Base-by-base conservation (phyloP, 306 rosid species). In the Ormosia emarginata region DNA sequence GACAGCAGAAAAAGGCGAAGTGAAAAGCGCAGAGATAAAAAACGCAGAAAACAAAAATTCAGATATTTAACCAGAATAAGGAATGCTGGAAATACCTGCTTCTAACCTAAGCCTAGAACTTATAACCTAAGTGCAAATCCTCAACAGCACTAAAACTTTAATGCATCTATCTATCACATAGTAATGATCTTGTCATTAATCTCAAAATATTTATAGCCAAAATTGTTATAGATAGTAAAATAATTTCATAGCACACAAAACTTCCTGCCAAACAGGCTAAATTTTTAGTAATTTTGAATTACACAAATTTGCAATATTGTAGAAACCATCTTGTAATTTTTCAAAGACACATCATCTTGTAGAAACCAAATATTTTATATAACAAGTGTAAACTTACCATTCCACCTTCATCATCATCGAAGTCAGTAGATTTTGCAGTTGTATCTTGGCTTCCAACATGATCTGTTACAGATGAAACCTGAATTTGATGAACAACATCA, bases 351-450 rank as follows among this genome's bases (percentile, higher is more conserved):
- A 4, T 34, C 61, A 61, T 15, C 30, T 57, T 73, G 39, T 1
- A 12, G 36, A 50, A n/a, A 40, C 69, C n/a, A 15, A 64, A 34
- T 50, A 30, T 32, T 55, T 9, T 11, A 13, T 17, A 56, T 15
- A 63, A 47, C 46, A 33, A 15, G 24, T 67, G 69, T 34, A 74
- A 79, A 84, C 97, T 79, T 84, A 96, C 99, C 98, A 96, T 88
- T 76, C 99, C 99, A 79, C 99, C 97, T 39, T 96, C 99, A 78
- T 96, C 99, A 44, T 96, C 99, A 84, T 96, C 99, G 71, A 93
- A 92, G 77, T 96, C 98, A 6, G 97, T 97, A 32, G 99, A 87
- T 85, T 96, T 96, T 49, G 97, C 92, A 68, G 77, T 93, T 71
- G 87, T 58, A 59, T 96, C 98, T 83, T 96, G 99, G 62, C 88